Base-by-base conservation (phyloP, 768 basidiomycete species). In the Calocera cornea region DNA sequence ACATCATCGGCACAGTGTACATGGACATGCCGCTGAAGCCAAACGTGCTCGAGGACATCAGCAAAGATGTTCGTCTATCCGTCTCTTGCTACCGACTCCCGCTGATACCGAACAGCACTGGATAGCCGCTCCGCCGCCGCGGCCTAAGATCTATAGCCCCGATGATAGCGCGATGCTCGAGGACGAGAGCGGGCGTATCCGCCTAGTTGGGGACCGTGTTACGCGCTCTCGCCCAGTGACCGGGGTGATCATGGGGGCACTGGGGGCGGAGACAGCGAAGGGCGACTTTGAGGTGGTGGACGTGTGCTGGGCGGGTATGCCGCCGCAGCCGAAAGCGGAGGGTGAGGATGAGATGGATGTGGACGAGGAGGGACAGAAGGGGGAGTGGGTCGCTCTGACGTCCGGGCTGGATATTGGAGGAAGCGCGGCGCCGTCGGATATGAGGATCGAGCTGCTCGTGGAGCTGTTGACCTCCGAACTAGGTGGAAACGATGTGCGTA, bases 11-110 rank as follows among this genome's bases (percentile, higher is more conserved):
- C 2, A 99, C 97, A 0, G 87, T 97, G 5, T 99, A 97, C 76
- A 88, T 98, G 86, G 94, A 99, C 69, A 99, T 99, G 97, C 92
- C 94, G 10, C 81, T 98, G 65, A 99, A 99, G 74, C 95, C 95
- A 0, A 98, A 97, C 73, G 90, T 99, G n/a, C 82, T 99, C 69
- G 89, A 93, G 72, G 97, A 99, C 70, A 84, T 98, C 70, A 92
- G 88, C 27, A 83, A 90, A 75, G 94, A 99, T 72, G 97, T 97
- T 73, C 71, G 91, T 81, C 24, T 68, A 27, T 65, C 47, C 19
- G 38, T 34, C 41, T 22, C 27, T 33, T 29, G 65, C 50, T 38
- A 64, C 29, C 1, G 33, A 40, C 24, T 14, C 2, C 27, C 29
- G 34, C 17, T 54, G 34, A 65, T 70, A 50, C 64, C 12, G 64